phyloP scores from a whole-genome alignment of 257 asterid species.

The Nicotiana otophora region DNA sequence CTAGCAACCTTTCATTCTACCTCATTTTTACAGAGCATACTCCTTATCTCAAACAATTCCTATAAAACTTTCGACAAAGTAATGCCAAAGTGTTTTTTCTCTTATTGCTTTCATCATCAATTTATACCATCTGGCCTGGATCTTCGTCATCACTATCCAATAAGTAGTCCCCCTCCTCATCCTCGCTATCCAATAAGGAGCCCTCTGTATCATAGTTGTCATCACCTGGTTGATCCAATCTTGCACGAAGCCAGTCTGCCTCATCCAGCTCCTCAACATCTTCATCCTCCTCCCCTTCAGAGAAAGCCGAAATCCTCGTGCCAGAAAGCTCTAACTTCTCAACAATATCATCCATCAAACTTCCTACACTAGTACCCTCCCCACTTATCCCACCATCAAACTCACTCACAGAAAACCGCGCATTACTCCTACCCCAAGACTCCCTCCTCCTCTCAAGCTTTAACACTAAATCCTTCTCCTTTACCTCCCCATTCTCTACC shows the following conservation, averaged over 20 bases:
- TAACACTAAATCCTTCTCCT: conserved; percentile 59
- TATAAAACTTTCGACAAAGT: not conserved
- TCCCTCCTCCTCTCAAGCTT: conserved; percentile 34
- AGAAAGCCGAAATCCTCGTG: conserved; percentile 49
- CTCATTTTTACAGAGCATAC: not conserved
- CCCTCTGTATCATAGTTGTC: conserved; percentile 5
- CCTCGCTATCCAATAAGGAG: conserved; percentile 20
- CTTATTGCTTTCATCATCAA: not conserved
- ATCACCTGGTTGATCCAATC: conserved; percentile 9
- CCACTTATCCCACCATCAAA: conserved; percentile 45
- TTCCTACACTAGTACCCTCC: conserved; percentile 29
- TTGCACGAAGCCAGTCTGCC: conserved; percentile 22
- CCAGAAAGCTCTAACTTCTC: conserved; percentile 32
- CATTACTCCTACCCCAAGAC: conserved; percentile 26
- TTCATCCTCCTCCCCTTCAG: conserved; percentile 66
- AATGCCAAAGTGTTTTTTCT: not conserved
- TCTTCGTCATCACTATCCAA: conserved; percentile 49
- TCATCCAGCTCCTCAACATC: conserved; percentile 30
- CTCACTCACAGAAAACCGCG: conserved; percentile 47
- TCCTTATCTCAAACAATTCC: not conserved
- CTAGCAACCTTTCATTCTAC: not conserved
- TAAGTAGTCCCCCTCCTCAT: conserved; percentile 38
- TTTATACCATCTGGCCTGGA: not conserved
- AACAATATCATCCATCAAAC: conserved; percentile 32
- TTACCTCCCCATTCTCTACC: conserved; percentile 78